Evolutionary conservation across 768 basidiomycete genomes (phyloP), one percentile per base, ranked within the genome.

Genomic region (Leccinum boreale): DNA sequence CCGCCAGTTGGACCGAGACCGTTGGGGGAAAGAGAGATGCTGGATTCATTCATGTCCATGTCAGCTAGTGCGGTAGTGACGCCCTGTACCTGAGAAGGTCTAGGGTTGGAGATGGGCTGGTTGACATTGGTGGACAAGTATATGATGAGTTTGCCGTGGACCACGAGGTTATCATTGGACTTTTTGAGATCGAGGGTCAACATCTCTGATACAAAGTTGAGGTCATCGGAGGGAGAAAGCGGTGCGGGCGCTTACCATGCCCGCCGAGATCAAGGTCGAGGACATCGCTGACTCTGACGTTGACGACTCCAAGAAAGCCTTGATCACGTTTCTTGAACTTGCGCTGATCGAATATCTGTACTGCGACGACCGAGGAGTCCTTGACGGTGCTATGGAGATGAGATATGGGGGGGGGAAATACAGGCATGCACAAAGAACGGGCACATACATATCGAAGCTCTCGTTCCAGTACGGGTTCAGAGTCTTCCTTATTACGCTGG

Each of bases 251-350:
- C 87, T 71, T 68, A 97, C 96, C 95, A 74, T 98, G 94, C 17
- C 92, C 91, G 50, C 90, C 94, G 19, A 95, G 74, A 59, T 96
- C 93, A 57, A 98, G 80, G 74, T 98, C 97, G 46, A 98, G 77
- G 23, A 89, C 89, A 74, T 94, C 91, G 70, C 87, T 84, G 59
- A 98, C 92, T 64, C 89, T 84, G 62, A 98, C 83, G 71, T 99
- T 99, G 65, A 98, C 95, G 14, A 98, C 96, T 35, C 97, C 97
- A 54, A 99, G 79, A 74, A 99, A 99, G 2, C 97, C 97, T 71
- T 98, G 97, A 72, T 99, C 97, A 67, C 89, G 87, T 75, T 91
- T 83, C 81, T 99, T 99, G 79, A 98, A 98, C 76, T 99, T 99
- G 73, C 94, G 87, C 75, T 98, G 96, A 76, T 99, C 97, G 65